A percentile compares a stretch with the other conserved stretches of the same genome.
phyloP scores from a whole-genome alignment of 768 basidiomycete genomes.

The Trametes villosa region DNA sequence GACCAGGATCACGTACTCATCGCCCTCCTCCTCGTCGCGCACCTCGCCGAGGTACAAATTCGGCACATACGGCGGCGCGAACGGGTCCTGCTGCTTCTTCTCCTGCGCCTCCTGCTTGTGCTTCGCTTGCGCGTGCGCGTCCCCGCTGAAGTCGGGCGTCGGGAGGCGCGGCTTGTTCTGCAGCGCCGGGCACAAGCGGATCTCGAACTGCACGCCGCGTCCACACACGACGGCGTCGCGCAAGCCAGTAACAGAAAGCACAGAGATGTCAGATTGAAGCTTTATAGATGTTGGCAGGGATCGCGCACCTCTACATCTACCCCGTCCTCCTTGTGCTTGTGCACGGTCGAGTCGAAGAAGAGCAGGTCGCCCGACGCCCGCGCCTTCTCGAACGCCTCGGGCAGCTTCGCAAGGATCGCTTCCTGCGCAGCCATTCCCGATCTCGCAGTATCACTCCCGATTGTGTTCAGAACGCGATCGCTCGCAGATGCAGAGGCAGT shows the following conservation, averaged over 20 bases:
- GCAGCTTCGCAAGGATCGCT: constrained; percentile 60
- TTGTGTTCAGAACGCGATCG: no score
- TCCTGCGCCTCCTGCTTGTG: constrained; percentile 31
- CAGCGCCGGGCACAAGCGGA: constrained; percentile 84
- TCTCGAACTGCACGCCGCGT: constrained; percentile 66
- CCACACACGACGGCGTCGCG: no score
- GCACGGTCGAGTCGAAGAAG: constrained; percentile 77
- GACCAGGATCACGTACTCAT: constrained; percentile 74
- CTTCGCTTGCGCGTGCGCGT: constrained; percentile 13
- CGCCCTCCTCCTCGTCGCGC: constrained; percentile 57
- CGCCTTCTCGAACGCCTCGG: constrained; percentile 61
- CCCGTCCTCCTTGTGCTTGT: constrained; percentile 61
- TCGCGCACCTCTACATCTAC: constrained; percentile 55
- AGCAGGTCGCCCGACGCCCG: constrained; percentile 66
- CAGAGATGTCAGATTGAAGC: no score
- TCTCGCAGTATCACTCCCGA: neutral
- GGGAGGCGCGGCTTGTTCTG: constrained; percentile 72
- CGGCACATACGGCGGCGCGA: constrained; percentile 83
- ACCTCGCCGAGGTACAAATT: constrained; percentile 80
- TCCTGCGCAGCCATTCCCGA: constrained; percentile 12
- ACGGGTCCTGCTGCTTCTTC: constrained; percentile 59
- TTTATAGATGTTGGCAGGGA: neutral
- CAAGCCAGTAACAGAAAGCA: no score
- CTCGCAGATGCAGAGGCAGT: no score
- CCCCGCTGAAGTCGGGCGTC: constrained; percentile 44